phyloP scores from a whole-genome alignment of 2,329 filamentous ascomycete species.

The Chaetomium sp. region DNA sequence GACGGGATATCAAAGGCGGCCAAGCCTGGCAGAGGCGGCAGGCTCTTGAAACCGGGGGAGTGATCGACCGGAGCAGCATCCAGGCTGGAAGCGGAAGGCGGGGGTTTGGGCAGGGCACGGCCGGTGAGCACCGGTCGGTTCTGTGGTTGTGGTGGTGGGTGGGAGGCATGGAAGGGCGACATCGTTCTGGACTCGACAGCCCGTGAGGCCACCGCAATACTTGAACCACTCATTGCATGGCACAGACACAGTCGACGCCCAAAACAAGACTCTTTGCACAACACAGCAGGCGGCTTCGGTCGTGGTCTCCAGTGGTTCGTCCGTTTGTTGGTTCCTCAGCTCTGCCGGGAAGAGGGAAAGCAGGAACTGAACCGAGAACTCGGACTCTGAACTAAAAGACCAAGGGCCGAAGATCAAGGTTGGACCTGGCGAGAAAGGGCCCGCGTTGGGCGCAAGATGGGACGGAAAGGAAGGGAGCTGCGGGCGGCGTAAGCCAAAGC shows the following conservation, averaged over 20 bases:
- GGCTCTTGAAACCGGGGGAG: slow-evolving; percentile 29
- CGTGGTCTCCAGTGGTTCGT: slow-evolving; percentile 18
- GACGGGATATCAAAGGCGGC: slow-evolving; percentile 46
- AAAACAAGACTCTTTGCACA: slow-evolving; percentile 6
- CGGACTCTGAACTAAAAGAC: too few species aligned
- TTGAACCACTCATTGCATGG: slow-evolving; percentile 39
- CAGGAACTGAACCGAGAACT: too few species aligned
- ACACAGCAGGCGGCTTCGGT: slow-evolving; percentile 9
- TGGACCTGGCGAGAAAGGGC: neutral
- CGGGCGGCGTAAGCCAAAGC: slow-evolving; percentile 1
- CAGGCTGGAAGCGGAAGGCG: slow-evolving; percentile 10
- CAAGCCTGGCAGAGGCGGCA: slow-evolving; percentile 31
- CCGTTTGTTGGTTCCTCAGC: neutral
- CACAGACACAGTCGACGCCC: slow-evolving; percentile 13
- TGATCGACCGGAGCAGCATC: slow-evolving; percentile 13
- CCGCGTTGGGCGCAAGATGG: slow-evolving; percentile 5
- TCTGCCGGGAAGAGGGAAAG: too few species aligned
- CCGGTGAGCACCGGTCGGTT: slow-evolving; percentile 3
- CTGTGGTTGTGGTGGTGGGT: slow-evolving; percentile 30
- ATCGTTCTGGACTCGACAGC: slow-evolving; percentile 34
- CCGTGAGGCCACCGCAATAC: slow-evolving; percentile 34
- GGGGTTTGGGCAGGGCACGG: slow-evolving; percentile 16
- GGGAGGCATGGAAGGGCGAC: slow-evolving; percentile 28
- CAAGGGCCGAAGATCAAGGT: too few species aligned
- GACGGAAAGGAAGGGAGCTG: too few species aligned